phyloP scores from a whole-genome alignment of 2,329 filamentous ascomycete genomes.

The Sclerotinia trifoliorum region DNA sequence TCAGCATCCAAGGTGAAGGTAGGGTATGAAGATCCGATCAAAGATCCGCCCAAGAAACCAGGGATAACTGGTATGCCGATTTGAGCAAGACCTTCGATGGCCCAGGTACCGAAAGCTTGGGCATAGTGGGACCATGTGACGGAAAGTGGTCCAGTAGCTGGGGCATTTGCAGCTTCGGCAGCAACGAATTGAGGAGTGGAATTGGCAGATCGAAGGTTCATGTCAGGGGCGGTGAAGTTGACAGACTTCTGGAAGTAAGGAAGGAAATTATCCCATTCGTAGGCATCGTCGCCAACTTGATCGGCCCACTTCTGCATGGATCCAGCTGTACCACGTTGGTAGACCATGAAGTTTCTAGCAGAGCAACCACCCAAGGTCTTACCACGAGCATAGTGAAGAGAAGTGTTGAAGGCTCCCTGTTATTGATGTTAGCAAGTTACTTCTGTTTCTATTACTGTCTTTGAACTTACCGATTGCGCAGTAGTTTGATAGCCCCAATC shows the following conservation, averaged over 20 bases:
- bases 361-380: conserved; percentile 39
- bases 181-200: conserved; percentile 36
- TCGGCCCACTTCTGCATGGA: conserved; percentile 46
- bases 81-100: conserved; percentile 41
- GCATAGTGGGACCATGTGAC: conserved; percentile 45
- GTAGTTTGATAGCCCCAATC: conserved; percentile 40
- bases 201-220: conserved; percentile 32
- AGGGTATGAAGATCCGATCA: conserved; percentile 43
- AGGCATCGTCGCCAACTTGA: conserved; percentile 44
- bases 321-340: conserved; percentile 35
- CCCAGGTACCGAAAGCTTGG: conserved; percentile 38
- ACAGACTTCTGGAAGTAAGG: conserved; percentile 43
- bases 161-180: conserved; percentile 34
- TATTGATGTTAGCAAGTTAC: background rate
- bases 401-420: conserved; percentile 18
- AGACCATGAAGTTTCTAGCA: conserved; percentile 40
- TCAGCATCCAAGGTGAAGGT: conserved; percentile 38
- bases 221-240: conserved; percentile 20
- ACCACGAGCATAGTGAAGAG: conserved; percentile 36
- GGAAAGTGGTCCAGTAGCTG: conserved; percentile 41
- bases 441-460: background rate
- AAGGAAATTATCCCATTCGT: conserved; percentile 47
- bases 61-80: conserved; percentile 38
- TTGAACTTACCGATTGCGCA: conserved; percentile 31
- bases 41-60: conserved; percentile 45